phyloP scores from a whole-genome alignment of 2,329 filamentous ascomycete genomes.

The Cladorrhinum sp. region DNA sequence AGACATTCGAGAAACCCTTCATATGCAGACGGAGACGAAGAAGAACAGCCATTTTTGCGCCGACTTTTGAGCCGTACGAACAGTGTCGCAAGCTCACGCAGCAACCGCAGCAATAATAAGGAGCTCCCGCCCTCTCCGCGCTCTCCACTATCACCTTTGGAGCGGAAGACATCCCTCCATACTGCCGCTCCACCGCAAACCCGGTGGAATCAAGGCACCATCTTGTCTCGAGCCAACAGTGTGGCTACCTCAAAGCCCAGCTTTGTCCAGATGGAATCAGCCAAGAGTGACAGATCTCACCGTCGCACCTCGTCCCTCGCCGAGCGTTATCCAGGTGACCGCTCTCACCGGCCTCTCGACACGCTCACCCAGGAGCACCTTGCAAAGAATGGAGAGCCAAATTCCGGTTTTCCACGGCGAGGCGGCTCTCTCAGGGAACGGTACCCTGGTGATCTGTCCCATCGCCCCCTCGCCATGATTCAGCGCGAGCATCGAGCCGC shows the following conservation, averaged over 20 bases:
- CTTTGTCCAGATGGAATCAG: constrained; percentile 23
- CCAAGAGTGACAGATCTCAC: constrained; percentile 25
- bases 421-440: constrained; percentile 52
- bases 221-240: constrained; percentile 27
- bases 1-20: constrained; percentile 2
- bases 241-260: constrained; percentile 21
- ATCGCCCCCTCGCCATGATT: constrained; percentile 66
- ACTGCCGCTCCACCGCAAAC: constrained; percentile 26
- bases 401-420: constrained; percentile 22
- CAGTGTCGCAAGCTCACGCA: constrained; percentile 16
- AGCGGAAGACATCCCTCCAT: constrained; percentile 23
- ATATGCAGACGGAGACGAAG: constrained; percentile 14
- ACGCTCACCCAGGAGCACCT: constrained; percentile 57
- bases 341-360: constrained; percentile 63
- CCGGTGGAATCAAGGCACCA: constrained; percentile 31
- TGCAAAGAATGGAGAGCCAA: constrained; percentile 9
- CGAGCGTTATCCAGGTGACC: constrained; percentile 60
- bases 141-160: constrained; percentile 19
- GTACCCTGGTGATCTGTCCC: constrained; percentile 62
- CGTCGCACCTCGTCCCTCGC: constrained; percentile 43
- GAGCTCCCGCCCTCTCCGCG: constrained; percentile 15
- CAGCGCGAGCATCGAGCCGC: constrained; percentile 61
- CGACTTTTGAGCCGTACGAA: constrained; percentile 24
- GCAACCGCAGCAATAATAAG: constrained; percentile 11
- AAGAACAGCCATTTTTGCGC: constrained; percentile 18